Base-by-base conservation (phyloP, 345 rosid species). In the Gossypium longicalyx region DNA sequence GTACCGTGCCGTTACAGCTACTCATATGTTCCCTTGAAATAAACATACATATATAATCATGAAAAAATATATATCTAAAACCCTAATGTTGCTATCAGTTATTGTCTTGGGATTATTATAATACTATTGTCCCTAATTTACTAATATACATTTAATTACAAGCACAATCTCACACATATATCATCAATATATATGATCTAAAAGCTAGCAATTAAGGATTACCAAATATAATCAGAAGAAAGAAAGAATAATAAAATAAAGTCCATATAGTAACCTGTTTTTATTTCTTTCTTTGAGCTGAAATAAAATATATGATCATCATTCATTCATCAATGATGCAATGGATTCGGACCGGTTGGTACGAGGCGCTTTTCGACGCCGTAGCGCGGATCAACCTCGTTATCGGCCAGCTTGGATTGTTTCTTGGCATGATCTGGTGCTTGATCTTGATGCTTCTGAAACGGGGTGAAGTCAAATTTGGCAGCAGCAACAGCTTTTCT, bases 341-440 rank as follows among this genome's bases (percentile, higher is more conserved):
- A 84, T 16, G 98, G 97, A 83, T 93, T 93, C 0, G 98, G 96
- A 53, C 98, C 97, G 0, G 91, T 88, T 27, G 97, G 98, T 64
- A 93, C 98, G 15, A 86, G 93, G 29, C 97, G 96, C 83, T 93
- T 93, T 83, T 93, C 88, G 19, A 87, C 88, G 16, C 93, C 93
- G 3, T 12, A 59, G 15, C 8, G 64, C 9, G 38, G 93, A 81
- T 91, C 97, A 59, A 91, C 86, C 89, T 90, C 79, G 53, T 67
- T 79, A 53, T 56, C 82, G 10, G 57, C 84, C 9, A 70, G 63
- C 56, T 51, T 15, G 56, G 56, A 3, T 3, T 51, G 56, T 51
- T 15, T 51, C 56, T 15, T 51, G n/a, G 5, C 52, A 12, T 15
- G 52, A 48, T 48, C 16, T 48, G 17, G 17, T 48, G 52, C n/a